phyloP scores from a whole-genome alignment of 2,329 filamentous ascomycete species.

The Aspergillus luchuensis region DNA sequence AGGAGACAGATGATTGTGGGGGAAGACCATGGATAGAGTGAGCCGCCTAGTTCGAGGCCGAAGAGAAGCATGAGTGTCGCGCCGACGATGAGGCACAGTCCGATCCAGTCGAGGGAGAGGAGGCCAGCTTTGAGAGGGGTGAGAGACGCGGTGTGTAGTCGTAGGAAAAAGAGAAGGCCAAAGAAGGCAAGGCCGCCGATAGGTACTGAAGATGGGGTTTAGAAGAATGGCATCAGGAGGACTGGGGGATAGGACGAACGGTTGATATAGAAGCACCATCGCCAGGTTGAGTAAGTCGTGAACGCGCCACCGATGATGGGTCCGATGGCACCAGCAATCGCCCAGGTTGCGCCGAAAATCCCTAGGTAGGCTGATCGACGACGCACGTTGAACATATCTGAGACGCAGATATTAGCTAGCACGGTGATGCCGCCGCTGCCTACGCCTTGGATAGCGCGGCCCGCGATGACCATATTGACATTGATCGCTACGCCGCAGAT shows the following conservation, averaged over 20 bases:
- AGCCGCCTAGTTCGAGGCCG: constrained; percentile 69
- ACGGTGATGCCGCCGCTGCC: constrained; percentile 60
- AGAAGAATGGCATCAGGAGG: not conserved
- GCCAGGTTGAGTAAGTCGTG: constrained; percentile 55
- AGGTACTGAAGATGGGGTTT: not conserved
- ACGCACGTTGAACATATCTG: constrained; percentile 58
- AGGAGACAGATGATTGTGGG: constrained; percentile 73
- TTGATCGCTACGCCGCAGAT: constrained; percentile 55
- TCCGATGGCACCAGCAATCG: constrained; percentile 50
- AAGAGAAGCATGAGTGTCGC: constrained; percentile 59
- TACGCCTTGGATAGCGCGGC: constrained; percentile 59
- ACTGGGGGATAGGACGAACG: not conserved
- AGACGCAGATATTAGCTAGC: constrained; percentile 60
- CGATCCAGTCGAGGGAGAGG: constrained; percentile 56
- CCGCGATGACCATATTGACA: constrained; percentile 60
- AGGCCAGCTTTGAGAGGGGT: constrained; percentile 31
- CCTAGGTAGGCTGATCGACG: constrained; percentile 17
- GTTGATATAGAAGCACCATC: constrained; percentile 47
- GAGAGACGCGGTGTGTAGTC: constrained; percentile 17
- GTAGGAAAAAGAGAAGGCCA: constrained; percentile 4
- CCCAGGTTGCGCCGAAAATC: constrained; percentile 30
- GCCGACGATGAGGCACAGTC: constrained; percentile 64
- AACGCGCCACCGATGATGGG: constrained; percentile 39
- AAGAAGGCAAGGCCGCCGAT: constrained; percentile 9
- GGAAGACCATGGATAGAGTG: constrained; percentile 71